Base-by-base conservation (phyloP, 371 early-diverging fungal genomes). In the Apophysomyces trapeziformis region DNA sequence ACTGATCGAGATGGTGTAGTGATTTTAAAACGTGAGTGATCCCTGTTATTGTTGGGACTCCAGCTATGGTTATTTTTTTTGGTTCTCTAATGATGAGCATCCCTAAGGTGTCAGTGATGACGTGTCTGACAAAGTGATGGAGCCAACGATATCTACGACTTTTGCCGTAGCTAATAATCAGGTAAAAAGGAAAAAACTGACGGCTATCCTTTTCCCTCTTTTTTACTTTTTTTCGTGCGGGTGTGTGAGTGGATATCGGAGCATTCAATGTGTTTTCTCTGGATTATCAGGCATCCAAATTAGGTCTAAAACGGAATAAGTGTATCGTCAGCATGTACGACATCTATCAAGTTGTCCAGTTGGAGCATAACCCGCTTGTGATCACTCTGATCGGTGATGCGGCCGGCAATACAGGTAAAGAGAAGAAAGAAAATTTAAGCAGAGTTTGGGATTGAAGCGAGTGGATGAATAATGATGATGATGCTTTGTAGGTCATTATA, bases 1-100 rank as follows among this genome's bases (percentile, higher is more conserved):
- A 89, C 87, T 8, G 89, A 89, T 64, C 69, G 84, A 66, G 89
- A 89, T 73, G 89, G 89, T 4, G 87, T 89, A 14, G 75, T 84
- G 26, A 72, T 89, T 37, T 65, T 87, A 45, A 78, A 84, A 80
- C 77, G 89, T 87, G 76, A 46, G 39, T 39, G 16, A 45, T 13
- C 9, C 16, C 46, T n/a, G 6, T 45, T 9, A 9, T 13, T 45
- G 13, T 45, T 1, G 46, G 6, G 46, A n/a, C 46, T 45, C 16
- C 9, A 45, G n/a, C n/a, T 7, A 7, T 45, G 16, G 13, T 13
- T 45, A n/a, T 13, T 45, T 43, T 43, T 43, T 43, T 57, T 35
- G n/a, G 7, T 9, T 61, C 4, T 41, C 61, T 11, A 41, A 41
- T 5, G 41, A 41, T 50, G 54, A 21, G 5, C 21, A 21, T n/a